Percentiles rank a stretch among this genome's conserved stretches.
Evolutionary conservation across 148 eudicot genomes (phyloP).

Genomic region (Diospyros lotus): DNA sequence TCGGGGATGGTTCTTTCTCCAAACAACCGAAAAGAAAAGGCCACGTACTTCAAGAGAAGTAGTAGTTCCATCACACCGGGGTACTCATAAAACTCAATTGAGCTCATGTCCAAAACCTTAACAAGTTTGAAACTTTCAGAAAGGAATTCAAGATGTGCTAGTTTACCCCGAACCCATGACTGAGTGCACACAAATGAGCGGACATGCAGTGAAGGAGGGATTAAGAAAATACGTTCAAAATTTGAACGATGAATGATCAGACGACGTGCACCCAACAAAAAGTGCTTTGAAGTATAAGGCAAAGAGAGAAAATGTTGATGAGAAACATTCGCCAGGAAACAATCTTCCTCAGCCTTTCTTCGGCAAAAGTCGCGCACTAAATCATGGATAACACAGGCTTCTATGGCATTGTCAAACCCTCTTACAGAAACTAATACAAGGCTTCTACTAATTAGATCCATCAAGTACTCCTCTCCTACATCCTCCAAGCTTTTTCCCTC

Average conservation of each 20-base stretch:
- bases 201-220: neutral
- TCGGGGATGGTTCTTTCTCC: neutral
- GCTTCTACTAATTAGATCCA: too few species aligned
- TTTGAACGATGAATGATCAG: constrained; percentile 1
- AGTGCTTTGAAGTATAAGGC: neutral
- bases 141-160: neutral
- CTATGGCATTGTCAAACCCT: constrained; percentile 6
- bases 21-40: neutral
- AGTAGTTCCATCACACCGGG: neutral
- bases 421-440: neutral
- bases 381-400: constrained; percentile 22
- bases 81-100: neutral
- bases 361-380: constrained; percentile 24
- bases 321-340: neutral
- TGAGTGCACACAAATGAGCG: constrained; percentile 12
- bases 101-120: constrained; percentile 12
- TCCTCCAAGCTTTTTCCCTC: neutral
- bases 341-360: neutral
- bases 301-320: neutral
- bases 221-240: neutral
- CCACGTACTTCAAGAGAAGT: constrained; percentile 6
- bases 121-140: neutral
- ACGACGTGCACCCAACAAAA: neutral
- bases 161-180: neutral
- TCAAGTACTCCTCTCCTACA: too few species aligned